These are phyloP conservation scores for Leptographium wingfieldii DNA, from an alignment of 2,329 filamentous ascomycete genomes.

Conservation along the genomic window DNA sequence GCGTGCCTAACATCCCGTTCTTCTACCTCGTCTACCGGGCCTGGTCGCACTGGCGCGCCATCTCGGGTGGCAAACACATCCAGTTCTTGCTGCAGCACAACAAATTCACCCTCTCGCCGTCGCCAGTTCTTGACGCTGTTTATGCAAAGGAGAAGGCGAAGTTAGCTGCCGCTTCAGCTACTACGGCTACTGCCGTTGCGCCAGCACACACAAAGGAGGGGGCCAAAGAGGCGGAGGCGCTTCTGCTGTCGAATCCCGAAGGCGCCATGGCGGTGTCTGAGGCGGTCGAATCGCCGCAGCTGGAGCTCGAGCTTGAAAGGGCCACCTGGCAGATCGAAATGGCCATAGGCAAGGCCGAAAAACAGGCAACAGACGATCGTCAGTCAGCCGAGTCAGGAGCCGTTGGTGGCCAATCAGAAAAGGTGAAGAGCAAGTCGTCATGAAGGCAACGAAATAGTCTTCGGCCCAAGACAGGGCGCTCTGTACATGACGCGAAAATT, in stretches of 20 bases:
- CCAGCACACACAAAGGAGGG: neutral
- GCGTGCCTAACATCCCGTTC: constrained; percentile 87
- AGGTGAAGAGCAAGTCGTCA: neutral
- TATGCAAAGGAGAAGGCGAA: constrained; percentile 34
- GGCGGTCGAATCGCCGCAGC: constrained; percentile 52
- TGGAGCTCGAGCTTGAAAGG: constrained; percentile 60
- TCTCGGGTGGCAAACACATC: constrained; percentile 73
- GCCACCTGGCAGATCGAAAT: constrained; percentile 62
- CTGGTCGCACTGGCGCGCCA: constrained; percentile 83
- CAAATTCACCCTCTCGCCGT: constrained; percentile 54
- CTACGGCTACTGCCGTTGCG: neutral
- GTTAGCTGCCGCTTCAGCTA: neutral
- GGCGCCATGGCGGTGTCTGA: constrained; percentile 24
- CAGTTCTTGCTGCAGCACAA: constrained; percentile 67
- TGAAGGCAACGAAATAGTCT: neutral
- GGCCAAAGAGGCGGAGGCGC: constrained; percentile 15
- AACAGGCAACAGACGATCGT: neutral
- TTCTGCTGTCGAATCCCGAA: constrained; percentile 24
- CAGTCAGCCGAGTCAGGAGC: neutral
- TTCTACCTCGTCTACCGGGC: constrained; percentile 89
- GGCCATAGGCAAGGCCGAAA: constrained; percentile 26
- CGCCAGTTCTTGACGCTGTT: constrained; percentile 56
- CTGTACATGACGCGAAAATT: neutral
- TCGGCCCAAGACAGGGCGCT: too few relatives aligned
- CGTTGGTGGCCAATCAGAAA: neutral